Percentiles rank a stretch among this genome's conserved stretches.
Conservation (phyloP, 768 basidiomycete species). For the Scleroderma bovista region DNA sequence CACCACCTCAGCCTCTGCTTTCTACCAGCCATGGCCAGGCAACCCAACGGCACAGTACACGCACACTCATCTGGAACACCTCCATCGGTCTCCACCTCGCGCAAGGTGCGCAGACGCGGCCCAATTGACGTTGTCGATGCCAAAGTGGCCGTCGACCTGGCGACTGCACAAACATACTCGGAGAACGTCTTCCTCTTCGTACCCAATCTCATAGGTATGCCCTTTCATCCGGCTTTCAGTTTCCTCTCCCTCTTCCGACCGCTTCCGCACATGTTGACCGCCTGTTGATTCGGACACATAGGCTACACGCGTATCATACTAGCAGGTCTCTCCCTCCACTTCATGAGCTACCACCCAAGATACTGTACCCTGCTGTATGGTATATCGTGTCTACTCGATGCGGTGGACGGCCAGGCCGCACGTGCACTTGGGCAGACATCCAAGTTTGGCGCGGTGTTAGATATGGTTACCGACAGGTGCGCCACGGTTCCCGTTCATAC, state of each 20-base stretch:
- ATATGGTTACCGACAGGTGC: constrained; percentile 98
- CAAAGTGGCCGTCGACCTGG: constrained; percentile 81
- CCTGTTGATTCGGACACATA: constrained; percentile 32
- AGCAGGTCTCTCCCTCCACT: constrained; percentile 82
- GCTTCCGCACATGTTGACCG: background rate
- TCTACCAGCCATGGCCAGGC: constrained; percentile 16
- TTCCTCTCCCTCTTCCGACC: background rate
- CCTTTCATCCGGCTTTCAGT: background rate
- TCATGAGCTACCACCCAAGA: constrained; percentile 93
- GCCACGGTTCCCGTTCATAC: constrained; percentile 16
- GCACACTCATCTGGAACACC: constrained; percentile 14
- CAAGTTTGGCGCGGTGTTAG: constrained; percentile 95
- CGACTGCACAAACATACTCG: constrained; percentile 77
- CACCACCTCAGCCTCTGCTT: too few relatives aligned
- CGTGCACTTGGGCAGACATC: constrained; percentile 84
- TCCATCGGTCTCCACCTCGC: constrained; percentile 24
- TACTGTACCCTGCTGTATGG: constrained; percentile 87
- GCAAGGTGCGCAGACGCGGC: constrained; percentile 37
- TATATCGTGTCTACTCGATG: constrained; percentile 90
- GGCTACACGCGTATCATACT: constrained; percentile 90
- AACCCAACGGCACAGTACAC: constrained; percentile 18
- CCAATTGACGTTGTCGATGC: constrained; percentile 75
- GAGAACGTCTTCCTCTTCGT: constrained; percentile 98
- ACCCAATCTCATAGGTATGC: constrained; percentile 91
- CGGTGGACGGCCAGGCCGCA: constrained; percentile 91